These are phyloP conservation scores for Barnettozyma wickerhamii DNA, from an alignment of 805 yeast genomes.

Conservation along the genomic window DNA sequence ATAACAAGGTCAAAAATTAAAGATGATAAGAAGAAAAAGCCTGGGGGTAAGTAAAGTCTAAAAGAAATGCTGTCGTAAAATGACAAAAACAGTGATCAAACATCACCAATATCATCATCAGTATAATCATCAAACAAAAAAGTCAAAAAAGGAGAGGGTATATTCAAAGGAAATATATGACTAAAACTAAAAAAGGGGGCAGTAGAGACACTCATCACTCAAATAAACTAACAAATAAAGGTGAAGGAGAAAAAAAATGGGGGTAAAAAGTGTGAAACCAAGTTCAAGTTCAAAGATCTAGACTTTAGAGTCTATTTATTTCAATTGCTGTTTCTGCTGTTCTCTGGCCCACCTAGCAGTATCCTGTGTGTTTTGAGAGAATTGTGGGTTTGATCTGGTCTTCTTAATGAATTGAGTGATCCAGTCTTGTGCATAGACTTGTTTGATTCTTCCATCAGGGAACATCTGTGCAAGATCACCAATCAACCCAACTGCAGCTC, in stretches of 20 bases:
- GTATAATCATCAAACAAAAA: not conserved
- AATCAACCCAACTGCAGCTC: constrained; percentile 83
- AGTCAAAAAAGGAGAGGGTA: constrained; percentile 1
- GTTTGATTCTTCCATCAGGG: constrained; percentile 70
- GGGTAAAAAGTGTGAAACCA: not conserved
- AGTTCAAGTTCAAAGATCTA: not conserved
- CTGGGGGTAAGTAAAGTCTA: too few species aligned
- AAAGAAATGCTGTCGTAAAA: constrained; percentile 1
- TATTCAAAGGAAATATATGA: constrained; percentile 1
- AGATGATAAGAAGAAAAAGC: too few species aligned
- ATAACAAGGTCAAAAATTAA: too few species aligned
- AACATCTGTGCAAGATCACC: constrained; percentile 92
- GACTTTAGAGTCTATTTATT: too few species aligned
- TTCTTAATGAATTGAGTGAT: constrained; percentile 69
- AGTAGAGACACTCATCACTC: not conserved
- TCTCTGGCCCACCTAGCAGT: constrained; percentile 99
- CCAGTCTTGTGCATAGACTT: constrained; percentile 70
- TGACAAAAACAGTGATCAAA: not conserved
- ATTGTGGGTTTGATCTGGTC: constrained; percentile 60
- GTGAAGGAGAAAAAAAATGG: constrained; percentile 4
- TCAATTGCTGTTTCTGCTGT: constrained; percentile 34
- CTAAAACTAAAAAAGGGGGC: constrained; percentile 2
- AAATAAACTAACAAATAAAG: too few species aligned
- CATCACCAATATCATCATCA: not conserved
- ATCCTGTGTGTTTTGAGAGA: constrained; percentile 66